Evolutionary conservation across 345 rosid species (phyloP), one percentile per base, ranked within the genome.

Genomic region (Eucalyptus sp.): DNA sequence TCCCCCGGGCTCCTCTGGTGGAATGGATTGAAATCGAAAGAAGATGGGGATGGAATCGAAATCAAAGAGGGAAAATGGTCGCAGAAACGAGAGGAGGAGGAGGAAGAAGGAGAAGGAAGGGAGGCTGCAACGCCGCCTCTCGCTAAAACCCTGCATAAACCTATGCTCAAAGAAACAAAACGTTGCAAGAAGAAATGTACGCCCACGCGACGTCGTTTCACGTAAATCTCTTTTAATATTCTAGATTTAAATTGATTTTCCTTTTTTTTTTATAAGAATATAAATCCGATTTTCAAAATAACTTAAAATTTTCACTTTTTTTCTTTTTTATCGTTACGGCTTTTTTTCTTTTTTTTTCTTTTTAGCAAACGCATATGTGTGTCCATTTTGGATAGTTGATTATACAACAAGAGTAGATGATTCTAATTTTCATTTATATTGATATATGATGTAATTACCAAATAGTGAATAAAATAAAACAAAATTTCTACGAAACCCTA

Each of bases 111-210:
- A 27, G 22, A 4, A 86, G 44, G 76, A 29, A 52, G 24, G 31
- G 60, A 4, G 24, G 71, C n/a, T 14, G 71, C 4, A 44, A 1
- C 85, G 89, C 86, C 85, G 89, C 90, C 90, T 41, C 33, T 41
- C 27, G 31, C 49, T 79, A 31, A 88, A 89, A 89, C 88, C 90
- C 79, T 54, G 80, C 89, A 71, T 89, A 89, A 89, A 87, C 90
- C 90, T 89, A 89, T 76, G 58, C 60, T 44, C 16, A 62, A 62
- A 62, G 31, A 27, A 29, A 27, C 49, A 44, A 62, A 85, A 41
- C 88, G 33, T 43, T n/a, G 81, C 4, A 25, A 10, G 27, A 37
- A 37, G 14, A 18, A 76, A 41, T 10, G 22, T 20, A 76, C 13
- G 46, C 83, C 83, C 15, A 1, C 4, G 83, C 83, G 83, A 20